Base-by-base conservation (phyloP, 108 stramenopile genomes). In the Cyclotella cryptica region DNA sequence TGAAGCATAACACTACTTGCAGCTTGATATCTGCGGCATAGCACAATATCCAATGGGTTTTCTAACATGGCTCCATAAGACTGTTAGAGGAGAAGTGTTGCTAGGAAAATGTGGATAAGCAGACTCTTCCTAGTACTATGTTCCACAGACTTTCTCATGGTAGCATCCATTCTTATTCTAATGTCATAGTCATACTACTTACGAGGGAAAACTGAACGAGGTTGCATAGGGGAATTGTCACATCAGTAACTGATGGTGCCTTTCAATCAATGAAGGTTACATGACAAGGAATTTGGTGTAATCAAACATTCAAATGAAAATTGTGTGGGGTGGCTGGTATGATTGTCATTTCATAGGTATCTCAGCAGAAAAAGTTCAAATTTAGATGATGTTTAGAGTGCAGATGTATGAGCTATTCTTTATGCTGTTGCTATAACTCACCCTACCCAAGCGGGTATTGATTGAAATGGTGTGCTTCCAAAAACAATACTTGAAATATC, bases 201-300 rank as follows among this genome's bases (percentile, higher is more conserved):
- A 29, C 22, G 15, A 69, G 61, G 35, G 80, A 81, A 17, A 66
- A 60, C 22, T 43, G 61, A 74, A 81, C 75, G 69, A 66, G 53
- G 18, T 26, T 18, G 12, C 63, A 51, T 26, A 7, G 8, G 17
- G 55, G 55, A 10, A 40, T 57, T 26, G 47, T 42, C 24, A 55
- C 43, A 40, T 6, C 42, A 19, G 57, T 19, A 21, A 66, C 24
- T 39, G 40, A 60, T 27, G 66, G 21, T 46, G 26, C 64, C 30
- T 43, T 35, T 43, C 27, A 17, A 13, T 64, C 74, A 10, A 81
- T 18, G 8, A 71, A 70, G 57, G 58, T 53, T 8, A 58, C 60
- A 6, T 75, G 73, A 73, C 80, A 81, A 59, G 80, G 80, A 10
- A 64, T 81, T 57, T 81, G 67, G 73, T 81, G 75, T 43, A 63